Evolutionary conservation across 129 eudicot genomes (phyloP), one percentile per base, ranked within the genome.

Genomic region (Lactuca sativa): DNA sequence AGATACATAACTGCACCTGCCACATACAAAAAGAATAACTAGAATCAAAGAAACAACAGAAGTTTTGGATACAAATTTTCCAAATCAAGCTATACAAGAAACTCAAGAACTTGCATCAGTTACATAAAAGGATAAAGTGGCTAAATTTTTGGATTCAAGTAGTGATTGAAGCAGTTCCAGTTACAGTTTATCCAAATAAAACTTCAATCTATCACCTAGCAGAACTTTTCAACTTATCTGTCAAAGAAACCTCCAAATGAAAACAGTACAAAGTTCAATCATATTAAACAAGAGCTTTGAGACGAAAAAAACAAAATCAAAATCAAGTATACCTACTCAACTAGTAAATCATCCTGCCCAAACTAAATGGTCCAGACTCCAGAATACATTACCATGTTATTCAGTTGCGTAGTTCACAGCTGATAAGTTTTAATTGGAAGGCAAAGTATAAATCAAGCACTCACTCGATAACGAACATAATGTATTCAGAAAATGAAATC

Each of bases 1-100:
- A 92, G 77, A 71, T 84, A 92, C 95, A 92, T 92, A 41, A 88
- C 91, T 16, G 96, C 89, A 64, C 97, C 97, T 92, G 85, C 41
- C 71, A 78, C 58, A 64, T 71, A 60, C 13, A 57, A 71, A 78
- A 55, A 36, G 6, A 54, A 55, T 43, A 5, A 52, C 7, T 2
- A 15, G 9, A 63, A 63, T 11, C 43, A 32, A 36, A 48, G 1
- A 37, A 66, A 34, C 44, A 58, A 67, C 34, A 16, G 3, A 21
- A 47, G 40, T 25, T 65, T 47, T 12, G 14, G 9, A 25, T 25
- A 14, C 5, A 58, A 10, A 58, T 30, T 11, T 58, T 30, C 0
- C 38, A 58, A 10, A 58, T 58, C 12, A 58, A 11, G 11, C 62
- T 9, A 58, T 25, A 58, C n/a, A 58, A 58, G 62, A 58, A 30